Percentiles rank a stretch among this genome's conserved stretches.
Evolutionary conservation across 75 land plant species (phyloP).

Genomic region (Cryptomeria japonica): DNA sequence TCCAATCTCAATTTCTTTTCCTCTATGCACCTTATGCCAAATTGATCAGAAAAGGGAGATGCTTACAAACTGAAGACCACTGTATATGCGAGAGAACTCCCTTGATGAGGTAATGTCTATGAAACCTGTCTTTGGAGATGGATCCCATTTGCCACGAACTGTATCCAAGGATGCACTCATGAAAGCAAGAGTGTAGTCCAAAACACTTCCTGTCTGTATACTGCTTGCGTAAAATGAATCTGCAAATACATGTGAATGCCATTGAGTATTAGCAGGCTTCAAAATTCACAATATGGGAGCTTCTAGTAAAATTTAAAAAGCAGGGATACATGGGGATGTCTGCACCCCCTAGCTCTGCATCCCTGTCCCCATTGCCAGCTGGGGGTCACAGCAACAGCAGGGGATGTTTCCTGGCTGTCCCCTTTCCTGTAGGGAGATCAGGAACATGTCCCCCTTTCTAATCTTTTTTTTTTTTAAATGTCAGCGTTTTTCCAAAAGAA

Average conservation of each 20-base stretch:
- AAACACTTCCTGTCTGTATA: conserved; percentile 85
- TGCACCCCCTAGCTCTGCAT: too few species aligned
- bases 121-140: conserved; percentile 89
- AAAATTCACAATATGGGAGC: neutral
- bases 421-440: too few species aligned
- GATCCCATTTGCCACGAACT: conserved; percentile 81
- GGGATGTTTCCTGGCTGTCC: too few species aligned
- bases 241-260: conserved; percentile 26
- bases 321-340: neutral
- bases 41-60: neutral
- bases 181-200: conserved; percentile 95
- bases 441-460: too few species aligned
- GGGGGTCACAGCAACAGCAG: too few species aligned
- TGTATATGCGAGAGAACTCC: conserved; percentile 93
- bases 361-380: too few species aligned
- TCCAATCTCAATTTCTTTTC: neutral
- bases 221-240: conserved; percentile 80
- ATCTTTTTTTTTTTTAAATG: too few species aligned
- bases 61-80: conserved; percentile 97
- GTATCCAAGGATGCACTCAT: conserved; percentile 82
- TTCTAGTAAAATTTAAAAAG: neutral
- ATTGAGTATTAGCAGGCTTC: neutral
- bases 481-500: too few species aligned
- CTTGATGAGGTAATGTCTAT: conserved; percentile 95
- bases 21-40: neutral